Conservation (phyloP, 1,284 basidiomycete species). For the Cryptococcus sp. region DNA sequence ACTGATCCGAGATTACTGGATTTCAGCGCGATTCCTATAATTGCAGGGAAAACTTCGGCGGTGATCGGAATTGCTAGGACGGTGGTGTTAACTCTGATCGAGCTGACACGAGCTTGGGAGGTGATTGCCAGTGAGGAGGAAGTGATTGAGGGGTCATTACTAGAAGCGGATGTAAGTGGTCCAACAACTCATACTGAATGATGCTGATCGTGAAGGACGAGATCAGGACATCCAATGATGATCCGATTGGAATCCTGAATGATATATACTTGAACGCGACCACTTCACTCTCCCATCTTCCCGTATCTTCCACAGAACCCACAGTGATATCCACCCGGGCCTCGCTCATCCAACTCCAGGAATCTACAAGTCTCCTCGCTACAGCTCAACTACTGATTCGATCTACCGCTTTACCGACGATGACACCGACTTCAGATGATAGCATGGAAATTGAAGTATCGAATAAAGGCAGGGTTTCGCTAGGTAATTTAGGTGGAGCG, state of each 20-base stretch:
- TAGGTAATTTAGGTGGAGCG: neutral
- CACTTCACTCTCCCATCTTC: slow-evolving; percentile 52
- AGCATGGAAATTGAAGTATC: neutral
- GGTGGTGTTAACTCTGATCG: slow-evolving; percentile 64
- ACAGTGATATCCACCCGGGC: neutral
- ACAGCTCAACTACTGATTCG: neutral
- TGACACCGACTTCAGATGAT: neutral
- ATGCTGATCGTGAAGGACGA: slow-evolving; percentile 2
- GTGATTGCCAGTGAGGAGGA: slow-evolving; percentile 65
- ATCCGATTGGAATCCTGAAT: slow-evolving; percentile 52
- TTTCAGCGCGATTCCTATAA: slow-evolving; percentile 61
- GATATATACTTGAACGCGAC: slow-evolving; percentile 52
- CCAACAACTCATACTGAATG: neutral
- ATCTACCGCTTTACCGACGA: neutral
- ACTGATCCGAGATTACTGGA: slow-evolving; percentile 57
- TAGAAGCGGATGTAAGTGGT: slow-evolving; percentile 6
- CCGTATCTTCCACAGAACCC: slow-evolving; percentile 40
- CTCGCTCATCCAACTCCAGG: neutral
- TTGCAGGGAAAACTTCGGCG: slow-evolving; percentile 63
- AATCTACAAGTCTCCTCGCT: neutral
- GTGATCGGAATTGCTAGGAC: slow-evolving; percentile 65
- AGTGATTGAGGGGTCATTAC: slow-evolving; percentile 52
- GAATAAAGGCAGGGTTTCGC: neutral
- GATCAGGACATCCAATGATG: slow-evolving; percentile 11
- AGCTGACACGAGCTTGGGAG: slow-evolving; percentile 63